Evolutionary conservation across 2,329 filamentous ascomycete species (phyloP), one percentile per base, ranked within the genome.

Genomic region (Fusarium bulbicola): DNA sequence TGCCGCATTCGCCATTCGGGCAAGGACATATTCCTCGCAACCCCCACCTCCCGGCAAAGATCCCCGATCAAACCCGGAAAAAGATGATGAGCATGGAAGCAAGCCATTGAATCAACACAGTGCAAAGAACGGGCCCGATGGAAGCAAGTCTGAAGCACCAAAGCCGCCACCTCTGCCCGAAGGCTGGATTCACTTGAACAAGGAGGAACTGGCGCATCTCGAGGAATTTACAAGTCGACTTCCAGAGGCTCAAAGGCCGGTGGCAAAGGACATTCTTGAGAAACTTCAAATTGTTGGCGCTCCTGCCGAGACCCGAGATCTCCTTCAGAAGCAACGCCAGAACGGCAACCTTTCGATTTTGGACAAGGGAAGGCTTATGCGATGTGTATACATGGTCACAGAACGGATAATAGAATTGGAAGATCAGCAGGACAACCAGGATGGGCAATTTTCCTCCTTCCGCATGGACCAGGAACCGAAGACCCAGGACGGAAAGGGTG

Each of bases 241-340:
- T 63, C 92, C 92, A 13, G 84, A 86, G 61, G 85, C 86, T n/a
- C 90, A 93, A 81, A 85, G 85, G 43, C 82, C 89, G 57, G 83
- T 87, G 28, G 81, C 95, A 66, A 86, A 90, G 66, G 85, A 88
- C 53, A 85, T 91, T 14, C 82, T 93, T n/a, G 83, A 88, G 68
- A 84, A 87, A 34, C 86, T 95, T 68, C 90, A 91, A 82, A 86
- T 86, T 68, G 86, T 91, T 46, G 94, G 94, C 15, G 89, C 94
- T 21, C 93, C 94, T 2, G 77, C 83, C 28, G 93, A 94, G 78
- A 82, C 94, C 24, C 87, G 88, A 61, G 87, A 92, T 43, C 77
- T 90, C 66, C 80, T 90, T 46, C 78, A 81, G 42, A 87, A 88
- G 72, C 86, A 92, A 74, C 79, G 85, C 84, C 77, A 83, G 80